Evolutionary conservation across 345 rosid genomes (phyloP), one percentile per base, ranked within the genome.

Genomic region (Theobroma cacao): DNA sequence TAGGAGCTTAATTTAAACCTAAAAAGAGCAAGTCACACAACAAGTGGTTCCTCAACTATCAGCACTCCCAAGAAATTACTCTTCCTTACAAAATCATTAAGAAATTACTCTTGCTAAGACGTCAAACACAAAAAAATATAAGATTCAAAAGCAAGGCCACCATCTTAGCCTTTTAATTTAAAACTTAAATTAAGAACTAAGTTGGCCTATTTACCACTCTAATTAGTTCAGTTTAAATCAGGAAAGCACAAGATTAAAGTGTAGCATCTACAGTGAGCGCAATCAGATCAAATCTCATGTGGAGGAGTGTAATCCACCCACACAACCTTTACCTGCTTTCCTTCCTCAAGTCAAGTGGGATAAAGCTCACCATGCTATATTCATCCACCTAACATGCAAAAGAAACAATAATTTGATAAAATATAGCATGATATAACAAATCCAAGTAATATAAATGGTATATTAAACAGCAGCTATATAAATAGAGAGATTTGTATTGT

Each of bases 301-400:
- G 15, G 40, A 5, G 22, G 18, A 15, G 38, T 61, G 10, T 47
- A 43, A 66, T 45, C 40, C 1, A 45, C 8, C 24, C 34, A 64
- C 55, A 14, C 17, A 53, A 2, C 45, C 14, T 43, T 58, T 80
- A 94, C 98, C 95, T 94, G 74, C 77, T 82, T 61, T 92, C 94
- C 87, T 92, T 94, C 82, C 91, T 88, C 79, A 94, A 81, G 86
- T 94, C 89, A 28, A 92, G 91, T 1, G 95, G 98, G 76, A 89
- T 76, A 77, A 96, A 92, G 85, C 92, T 92, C 84, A 94, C 98
- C 98, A 92, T 94, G 89, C 89, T 87, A 82, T 85, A 96, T 65
- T 92, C 90, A 76, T 93, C 94, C 72, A 94, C 92, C 99, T 92
- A 80, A 56, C 22, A 84, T 36, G 41, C 74, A 38, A 26, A 74